Conservation (phyloP, 257 asterid genomes). For the Scutellaria minor region DNA sequence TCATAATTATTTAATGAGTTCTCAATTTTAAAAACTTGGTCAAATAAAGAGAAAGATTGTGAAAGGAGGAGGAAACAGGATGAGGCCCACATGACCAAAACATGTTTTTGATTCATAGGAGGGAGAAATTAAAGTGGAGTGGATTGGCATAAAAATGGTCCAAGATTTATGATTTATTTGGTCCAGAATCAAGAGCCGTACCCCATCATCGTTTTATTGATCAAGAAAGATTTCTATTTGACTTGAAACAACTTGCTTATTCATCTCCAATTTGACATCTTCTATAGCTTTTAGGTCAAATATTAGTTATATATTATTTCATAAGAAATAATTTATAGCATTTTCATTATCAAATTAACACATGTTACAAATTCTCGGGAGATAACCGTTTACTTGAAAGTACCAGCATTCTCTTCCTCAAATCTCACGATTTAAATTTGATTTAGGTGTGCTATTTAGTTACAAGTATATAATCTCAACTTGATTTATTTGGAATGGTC, state of each 20-base stretch:
- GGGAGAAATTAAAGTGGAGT: slow-evolving; percentile 1
- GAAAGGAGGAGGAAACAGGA: slow-evolving; percentile 28
- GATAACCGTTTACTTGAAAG: no score
- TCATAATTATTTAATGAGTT: slow-evolving; percentile 3
- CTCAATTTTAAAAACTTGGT: slow-evolving; percentile 10
- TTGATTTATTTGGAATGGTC: neutral
- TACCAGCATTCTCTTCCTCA: no score
- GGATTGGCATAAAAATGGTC: slow-evolving; percentile 25
- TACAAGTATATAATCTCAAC: no score
- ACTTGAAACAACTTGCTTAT: slow-evolving; percentile 22
- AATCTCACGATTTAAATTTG: no score
- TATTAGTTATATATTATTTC: neutral
- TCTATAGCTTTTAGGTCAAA: neutral
- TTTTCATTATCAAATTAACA: neutral
- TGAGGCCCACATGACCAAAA: slow-evolving; percentile 28
- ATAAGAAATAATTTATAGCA: neutral
- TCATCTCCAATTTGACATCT: neutral
- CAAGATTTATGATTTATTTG: neutral
- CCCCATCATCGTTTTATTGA: slow-evolving; percentile 6
- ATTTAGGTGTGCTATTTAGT: no score
- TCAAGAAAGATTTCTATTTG: slow-evolving; percentile 25
- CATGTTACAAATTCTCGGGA: no score
- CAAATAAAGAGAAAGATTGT: slow-evolving; percentile 25
- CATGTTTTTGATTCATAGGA: slow-evolving; percentile 20
- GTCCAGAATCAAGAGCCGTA: slow-evolving; percentile 8